Conservation (phyloP, 208 protist genomes). For the Crithidia brevicula region DNA sequence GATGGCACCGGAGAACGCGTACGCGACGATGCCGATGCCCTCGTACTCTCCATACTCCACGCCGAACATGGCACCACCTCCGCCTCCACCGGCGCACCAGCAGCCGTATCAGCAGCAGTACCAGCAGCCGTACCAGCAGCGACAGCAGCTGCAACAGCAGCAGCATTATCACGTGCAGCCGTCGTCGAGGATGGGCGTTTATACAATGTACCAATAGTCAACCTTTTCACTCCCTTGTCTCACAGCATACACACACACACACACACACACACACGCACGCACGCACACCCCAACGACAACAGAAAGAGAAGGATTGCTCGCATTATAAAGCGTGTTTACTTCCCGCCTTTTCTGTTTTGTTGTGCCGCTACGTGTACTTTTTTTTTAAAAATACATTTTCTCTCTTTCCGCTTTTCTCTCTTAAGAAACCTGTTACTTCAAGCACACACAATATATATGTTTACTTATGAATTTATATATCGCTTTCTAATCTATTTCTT, state of each 20-base stretch:
- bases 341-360: too few relatives aligned
- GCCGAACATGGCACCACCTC: not conserved
- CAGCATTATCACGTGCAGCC: not conserved
- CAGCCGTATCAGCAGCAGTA: not conserved
- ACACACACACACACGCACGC: not conserved
- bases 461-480: too few relatives aligned
- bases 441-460: too few relatives aligned
- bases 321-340: too few relatives aligned
- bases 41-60: constrained; percentile 2
- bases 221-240: not conserved
- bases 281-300: not conserved
- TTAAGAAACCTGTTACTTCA: too few relatives aligned
- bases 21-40: not conserved
- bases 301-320: too few relatives aligned
- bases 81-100: not conserved
- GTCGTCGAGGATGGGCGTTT: constrained; percentile 4
- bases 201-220: constrained; percentile 6
- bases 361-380: too few relatives aligned
- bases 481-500: too few relatives aligned
- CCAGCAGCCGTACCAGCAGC: not conserved
- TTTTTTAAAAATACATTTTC: too few relatives aligned
- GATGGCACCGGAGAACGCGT: not conserved
- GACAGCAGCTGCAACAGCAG: not conserved
- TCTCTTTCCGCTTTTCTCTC: not conserved
- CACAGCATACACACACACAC: not conserved